Base-by-base conservation (phyloP, 768 basidiomycete genomes). In the Phanerodontia chrysosporium region DNA sequence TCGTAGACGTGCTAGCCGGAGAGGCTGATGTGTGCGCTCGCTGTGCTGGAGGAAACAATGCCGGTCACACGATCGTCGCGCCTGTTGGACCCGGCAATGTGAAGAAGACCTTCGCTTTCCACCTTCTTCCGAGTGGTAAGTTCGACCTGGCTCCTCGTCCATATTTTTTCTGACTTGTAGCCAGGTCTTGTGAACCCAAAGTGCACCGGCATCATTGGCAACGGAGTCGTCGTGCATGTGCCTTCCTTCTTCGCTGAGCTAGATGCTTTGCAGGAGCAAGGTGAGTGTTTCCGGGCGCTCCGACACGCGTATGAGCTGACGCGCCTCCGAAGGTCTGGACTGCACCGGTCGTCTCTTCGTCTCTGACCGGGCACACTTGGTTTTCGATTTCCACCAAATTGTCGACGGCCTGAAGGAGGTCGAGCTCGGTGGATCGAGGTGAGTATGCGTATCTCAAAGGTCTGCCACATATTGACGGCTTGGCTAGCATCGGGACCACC, bases 321-420 rank as follows among this genome's bases (percentile, higher is more conserved):
- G 12, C n/a, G 39, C 51, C 29, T 25, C 36, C 39, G 28, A 55
- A 97, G 95, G 96, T 21, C 83, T 99, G 44, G 81, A 89, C 67
- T 96, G 92, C 74, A 82, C 83, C 12, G 81, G 83, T 58, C 87
- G 97, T 32, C 75, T 99, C 21, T 90, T 97, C 71, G 80, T 99
- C 65, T 98, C 96, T 25, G 95, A 98, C 75, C 88, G 97, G 62
- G 93, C 97, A 3, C 93, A 96, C 63, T 86, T 99, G 61, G 97
- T 99, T 32, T 95, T 99, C 69, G 97, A 98, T 71, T 98, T 99
- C 73, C 97, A 99, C 75, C 97, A 99, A 77, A 98, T 98, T 68
- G 97, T 98, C 28, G 97, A 99, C 70, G 97, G 97, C 5, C 77
- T 99, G 68, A 99, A 98, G 72, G 97, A 99, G 73, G 92, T 94